phyloP scores from a whole-genome alignment of 2,329 filamentous ascomycete species.

The Penicillium sp. region DNA sequence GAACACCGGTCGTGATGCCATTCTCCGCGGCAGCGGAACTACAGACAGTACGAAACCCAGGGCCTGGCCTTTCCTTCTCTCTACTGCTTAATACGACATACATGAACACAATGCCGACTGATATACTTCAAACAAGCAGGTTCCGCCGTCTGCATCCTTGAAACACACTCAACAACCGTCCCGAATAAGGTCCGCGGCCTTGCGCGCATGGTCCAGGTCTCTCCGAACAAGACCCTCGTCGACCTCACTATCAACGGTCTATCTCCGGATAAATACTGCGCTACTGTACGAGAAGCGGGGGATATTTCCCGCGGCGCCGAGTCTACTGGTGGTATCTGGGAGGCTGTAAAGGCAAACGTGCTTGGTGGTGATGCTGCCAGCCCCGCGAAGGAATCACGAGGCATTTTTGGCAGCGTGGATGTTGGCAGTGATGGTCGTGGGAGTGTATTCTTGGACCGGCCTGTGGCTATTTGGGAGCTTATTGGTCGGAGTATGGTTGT shows the following conservation, averaged over 20 bases:
- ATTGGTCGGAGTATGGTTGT: slow-evolving; percentile 92
- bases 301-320: slow-evolving; percentile 80
- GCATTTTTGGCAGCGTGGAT: slow-evolving; percentile 69
- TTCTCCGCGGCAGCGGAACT: slow-evolving; percentile 80
- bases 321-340: slow-evolving; percentile 82
- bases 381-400: slow-evolving; percentile 47
- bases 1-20: slow-evolving; percentile 85
- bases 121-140: slow-evolving; percentile 19
- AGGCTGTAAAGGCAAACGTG: slow-evolving; percentile 47
- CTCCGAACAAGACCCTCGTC: slow-evolving; percentile 70
- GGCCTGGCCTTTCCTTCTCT: slow-evolving; percentile 11
- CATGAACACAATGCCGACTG: background rate
- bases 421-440: slow-evolving; percentile 74
- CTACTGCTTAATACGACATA: background rate
- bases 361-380: slow-evolving; percentile 28
- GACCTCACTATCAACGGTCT: slow-evolving; percentile 85
- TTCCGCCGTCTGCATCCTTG: slow-evolving; percentile 81
- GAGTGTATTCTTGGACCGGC: slow-evolving; percentile 73
- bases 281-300: slow-evolving; percentile 79
- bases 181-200: slow-evolving; percentile 74
- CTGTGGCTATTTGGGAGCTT: slow-evolving; percentile 89
- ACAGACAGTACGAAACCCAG: slow-evolving; percentile 66
- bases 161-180: slow-evolving; percentile 66
- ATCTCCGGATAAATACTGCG: slow-evolving; percentile 73
- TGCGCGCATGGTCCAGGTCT: slow-evolving; percentile 89